Conservation (phyloP, 441 rosid species). For the Aquilaria agallochum region DNA sequence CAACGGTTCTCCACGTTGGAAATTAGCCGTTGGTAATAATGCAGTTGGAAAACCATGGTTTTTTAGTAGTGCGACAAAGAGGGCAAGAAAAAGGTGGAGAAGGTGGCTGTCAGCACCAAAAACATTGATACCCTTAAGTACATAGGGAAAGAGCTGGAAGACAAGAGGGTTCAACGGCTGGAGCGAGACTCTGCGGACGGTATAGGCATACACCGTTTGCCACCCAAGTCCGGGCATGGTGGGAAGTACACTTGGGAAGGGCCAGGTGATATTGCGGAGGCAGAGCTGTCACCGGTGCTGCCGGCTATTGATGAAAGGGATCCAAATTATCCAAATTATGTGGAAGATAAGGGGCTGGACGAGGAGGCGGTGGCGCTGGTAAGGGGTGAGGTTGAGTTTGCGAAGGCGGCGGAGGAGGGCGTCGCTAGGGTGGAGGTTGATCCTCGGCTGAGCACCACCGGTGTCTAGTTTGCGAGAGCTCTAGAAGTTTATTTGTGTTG, state of each 20-base stretch:
- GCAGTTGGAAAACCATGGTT: too few species aligned
- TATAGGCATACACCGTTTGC: constrained; percentile 37
- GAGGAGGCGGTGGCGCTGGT: constrained; percentile 43
- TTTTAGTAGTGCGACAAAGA: constrained; percentile 30
- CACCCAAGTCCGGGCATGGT: constrained; percentile 75
- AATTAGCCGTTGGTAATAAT: too few species aligned
- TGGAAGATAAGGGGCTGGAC: constrained; percentile 23
- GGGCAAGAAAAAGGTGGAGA: constrained; percentile 32
- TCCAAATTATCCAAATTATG: constrained; percentile 85
- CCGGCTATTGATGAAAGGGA: constrained; percentile 72
- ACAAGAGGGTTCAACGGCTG: constrained; percentile 66
- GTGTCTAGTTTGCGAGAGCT: too few species aligned
- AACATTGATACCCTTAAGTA: constrained; percentile 57
- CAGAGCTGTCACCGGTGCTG: constrained; percentile 46
- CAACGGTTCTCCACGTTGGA: too few species aligned
- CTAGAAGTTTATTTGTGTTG: too few species aligned
- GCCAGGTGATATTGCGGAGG: constrained; percentile 36
- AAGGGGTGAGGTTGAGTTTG: constrained; percentile 57
- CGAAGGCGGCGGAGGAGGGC: constrained; percentile 46
- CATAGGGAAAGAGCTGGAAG: constrained; percentile 56
- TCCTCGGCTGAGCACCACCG: background rate
- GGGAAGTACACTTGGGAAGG: constrained; percentile 96
- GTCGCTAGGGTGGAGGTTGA: constrained; percentile 60
- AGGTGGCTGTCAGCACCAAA: constrained; percentile 21
- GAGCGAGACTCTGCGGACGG: constrained; percentile 77